Base-by-base conservation (phyloP, 495 filamentous ascomycete genomes). In the Tuber umbilicatum region DNA sequence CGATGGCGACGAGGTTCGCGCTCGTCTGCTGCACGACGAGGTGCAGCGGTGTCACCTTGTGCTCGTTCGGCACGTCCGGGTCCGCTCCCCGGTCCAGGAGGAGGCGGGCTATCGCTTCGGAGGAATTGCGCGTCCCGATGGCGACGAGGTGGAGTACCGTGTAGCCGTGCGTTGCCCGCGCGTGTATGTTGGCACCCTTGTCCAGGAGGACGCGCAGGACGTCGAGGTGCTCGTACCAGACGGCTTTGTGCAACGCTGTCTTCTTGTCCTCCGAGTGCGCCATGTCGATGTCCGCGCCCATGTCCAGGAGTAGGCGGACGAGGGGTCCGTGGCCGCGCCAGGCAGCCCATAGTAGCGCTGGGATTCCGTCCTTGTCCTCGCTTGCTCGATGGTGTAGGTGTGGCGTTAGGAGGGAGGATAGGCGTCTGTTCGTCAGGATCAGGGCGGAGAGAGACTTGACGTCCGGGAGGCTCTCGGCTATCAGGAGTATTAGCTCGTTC, bases 161-260 rank as follows among this genome's bases (percentile, higher is more conserved):
- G 55, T 64, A 64, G 55, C 55, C 55, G n/a, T 64, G 55, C n/a
- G 55, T 64, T 31, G 55, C 55, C 27, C 55, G 55, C 55, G 55
- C 55, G 55, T 64, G 55, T 27, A 64, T 31, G n/a, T 64, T 31
- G n/a, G 55, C 55, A 12, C 55, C 55, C 55, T 31, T 64, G n/a
- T 64, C 55, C 12, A 64, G 27, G 27, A 64, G 55, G 55, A 64
- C 55, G 55, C 55, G 55, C 55, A 64, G 55, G 55, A 64, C 55
- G 55, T 31, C 55, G 27, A 64, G 55, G 55, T 64, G 55, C n/a
- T 64, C 55, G 55, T 64, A 64, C 55, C 55, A 64, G 55, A 64
- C 55, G 55, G 55, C 55, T 64, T 64, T 64, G 55, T 64, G 55
- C n/a, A 64, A n/a, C 55, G 55, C 55, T 31, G 55, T 64, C 55